Base-by-base conservation (phyloP, 129 eudicot genomes). In the Chrysanthemum lavandulifolium region DNA sequence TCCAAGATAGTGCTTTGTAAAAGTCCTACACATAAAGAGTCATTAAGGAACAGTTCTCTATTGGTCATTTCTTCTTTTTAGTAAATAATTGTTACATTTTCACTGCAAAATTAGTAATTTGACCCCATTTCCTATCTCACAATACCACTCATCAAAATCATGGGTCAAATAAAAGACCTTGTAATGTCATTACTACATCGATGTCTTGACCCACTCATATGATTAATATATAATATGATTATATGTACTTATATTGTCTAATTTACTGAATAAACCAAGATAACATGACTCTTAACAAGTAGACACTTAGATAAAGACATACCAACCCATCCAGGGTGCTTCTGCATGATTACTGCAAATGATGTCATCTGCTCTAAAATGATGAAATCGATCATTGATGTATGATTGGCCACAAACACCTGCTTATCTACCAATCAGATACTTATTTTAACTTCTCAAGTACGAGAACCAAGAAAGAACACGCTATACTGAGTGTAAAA, bases 271-370 rank as follows among this genome's bases (percentile, higher is more conserved):
- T 1, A 33, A 33, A 40, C 45, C 10, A 40, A 5, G 7, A 61
- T 61, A 73, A 36, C 23, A n/a, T 59, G 25, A 25, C 48, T 7
- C 25, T 6, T 6, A 6, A 40, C 47, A 40, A 10, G 7, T 6
- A 40, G 47, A 40, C 47, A 40, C 10, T 7, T 40, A 40, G 47
- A 23, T 61, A 61, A 67, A 23, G 19, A 67, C 97, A 79, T 80
- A 93, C 96, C 98, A 65, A 93, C 98, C 96, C 98, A 93, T 55
- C 98, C 98, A 21, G 92, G 95, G 79, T 93, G 98, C 79, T 93
- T 93, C 69, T 93, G 98, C 97, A 89, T 93, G 53, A 93, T 93
- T 73, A 89, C 98, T 78, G 97, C 92, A 86, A 93, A 93, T 59
- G 97, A 92, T 79, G 95, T 93, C 98, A 89, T 93, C 82, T 93